Base-by-base conservation (phyloP, 345 rosid genomes). In the Corchorus capsularis region DNA sequence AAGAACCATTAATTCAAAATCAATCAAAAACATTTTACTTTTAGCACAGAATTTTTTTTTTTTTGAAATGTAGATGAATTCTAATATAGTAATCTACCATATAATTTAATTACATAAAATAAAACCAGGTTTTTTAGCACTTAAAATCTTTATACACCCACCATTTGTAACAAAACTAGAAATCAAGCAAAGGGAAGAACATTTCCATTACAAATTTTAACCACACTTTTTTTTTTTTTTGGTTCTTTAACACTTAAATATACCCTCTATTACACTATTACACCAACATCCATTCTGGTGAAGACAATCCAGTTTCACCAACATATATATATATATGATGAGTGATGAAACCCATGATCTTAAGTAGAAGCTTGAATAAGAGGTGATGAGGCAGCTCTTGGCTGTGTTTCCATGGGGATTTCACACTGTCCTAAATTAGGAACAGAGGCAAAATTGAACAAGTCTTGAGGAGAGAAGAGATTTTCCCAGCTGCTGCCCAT, bases 371-470 rank as follows among this genome's bases (percentile, higher is more conserved):
- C 73, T 32, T 34, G 73, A 69, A 69, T 16, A 53, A 69, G 60
- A 19, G 73, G 73, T 52, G 73, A 60, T 52, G 60, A 69, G 13
- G 8, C 46, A 52, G 73, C 16, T 52, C 15, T 45, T 50, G 59
- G 22, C 27, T 76, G 77, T 22, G 70, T 37, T 47, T 63, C 65
- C 77, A 76, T 72, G 39, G 80, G 64, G 55, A 72, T 50, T 8
- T 80, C 65, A 72, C 63, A 80, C 41, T 80, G 83, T 0, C 47
- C 63, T 43, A 63, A 64, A 39, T 39, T 39, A 71, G 80, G 59
- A 66, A 54, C 64, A 41, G 75, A 14, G 8, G 79, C 60, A 9
- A 52, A 69, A 61, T 11, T 8, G 75, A 43, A 45, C 8, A 72
- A 47, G 16, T 61, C 45, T 15, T 6, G 17, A 32, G 66, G 39